Base-by-base conservation (phyloP, 345 rosid genomes). In the Eucalyptus regnans region DNA sequence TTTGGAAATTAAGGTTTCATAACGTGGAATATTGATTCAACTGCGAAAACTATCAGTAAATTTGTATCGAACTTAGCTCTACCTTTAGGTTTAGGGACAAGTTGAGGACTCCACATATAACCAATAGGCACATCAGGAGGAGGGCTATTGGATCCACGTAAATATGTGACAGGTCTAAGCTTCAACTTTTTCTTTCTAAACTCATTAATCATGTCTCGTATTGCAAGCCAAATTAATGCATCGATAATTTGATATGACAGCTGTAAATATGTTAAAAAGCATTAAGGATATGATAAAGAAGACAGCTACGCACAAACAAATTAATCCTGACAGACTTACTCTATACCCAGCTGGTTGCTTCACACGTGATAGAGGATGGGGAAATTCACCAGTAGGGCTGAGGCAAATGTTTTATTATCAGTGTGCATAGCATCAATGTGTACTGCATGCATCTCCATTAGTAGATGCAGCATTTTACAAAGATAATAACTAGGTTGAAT, bases 11-110 rank as follows among this genome's bases (percentile, higher is more conserved):
- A 37, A 37, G 81, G 81, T 68, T 68, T 8, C 44, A 68, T 68
- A 68, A 68, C 7, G 10, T 68, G 80, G 25, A 68, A 68, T 68
- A 68, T 68, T 68, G 80, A 68, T 68, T 33, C 44, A 68, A 68
- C 44, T 33, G 80, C 22, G 27, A 71, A 71, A 71, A 44, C 81
- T 37, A 37, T 37, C 46, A 71, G 43, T 37, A 71, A 71, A 71
- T 37, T 33, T 18, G 46, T 17, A 71, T 71, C 27, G 1, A 71
- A 71, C 46, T 71, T 71, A 18, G 20, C 66, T 86, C 80, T 50
- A 94, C 95, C 95, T 94, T 92, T 94, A 64, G 95, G 94, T 90
- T 94, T 94, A 31, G 95, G 94, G 71, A 94, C 94, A 90, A 94
- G 92, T 54, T 91, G 94, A 91, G 95, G 95, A 90, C 95, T 94